Evolutionary conservation across 2,329 filamentous ascomycete species (phyloP).

Genomic region (Lithohypha guttulata): DNA sequence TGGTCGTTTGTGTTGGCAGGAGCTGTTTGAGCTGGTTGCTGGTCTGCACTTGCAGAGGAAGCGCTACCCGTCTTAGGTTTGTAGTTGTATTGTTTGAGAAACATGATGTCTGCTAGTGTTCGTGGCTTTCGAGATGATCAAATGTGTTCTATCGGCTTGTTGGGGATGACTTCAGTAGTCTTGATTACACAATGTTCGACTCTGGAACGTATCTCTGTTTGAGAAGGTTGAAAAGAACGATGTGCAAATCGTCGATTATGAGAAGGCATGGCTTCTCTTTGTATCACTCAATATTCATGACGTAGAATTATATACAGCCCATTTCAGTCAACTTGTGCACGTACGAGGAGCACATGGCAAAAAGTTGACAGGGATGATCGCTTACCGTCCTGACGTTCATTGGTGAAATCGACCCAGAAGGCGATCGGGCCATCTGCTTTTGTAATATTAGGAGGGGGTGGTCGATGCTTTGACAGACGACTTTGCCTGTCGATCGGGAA

Average conservation of each 20-base stretch:
- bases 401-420: not conserved
- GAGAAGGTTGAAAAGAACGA: no score
- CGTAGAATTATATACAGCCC: not conserved
- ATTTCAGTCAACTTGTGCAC: no score
- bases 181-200: no score
- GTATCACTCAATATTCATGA: constrained; percentile 5
- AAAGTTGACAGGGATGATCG: not conserved
- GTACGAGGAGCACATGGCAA: not conserved
- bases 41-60: constrained; percentile 11
- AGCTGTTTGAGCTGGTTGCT: constrained; percentile 8
- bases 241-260: no score
- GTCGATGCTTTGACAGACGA: no score
- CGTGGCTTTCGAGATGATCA: no score
- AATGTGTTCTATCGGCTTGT: no score
- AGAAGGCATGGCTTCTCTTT: constrained; percentile 1
- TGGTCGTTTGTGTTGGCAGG: constrained; percentile 1
- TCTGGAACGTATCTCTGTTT: no score
- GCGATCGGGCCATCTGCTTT: no score
- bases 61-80: constrained; percentile 19
- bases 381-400: not conserved
- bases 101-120: constrained; percentile 14
- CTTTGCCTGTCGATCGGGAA: no score
- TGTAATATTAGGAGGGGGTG: no score
- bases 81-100: constrained; percentile 21
- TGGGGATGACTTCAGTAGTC: no score